Conservation (phyloP, 1,284 basidiomycete species). For the Golubevia sp. region DNA sequence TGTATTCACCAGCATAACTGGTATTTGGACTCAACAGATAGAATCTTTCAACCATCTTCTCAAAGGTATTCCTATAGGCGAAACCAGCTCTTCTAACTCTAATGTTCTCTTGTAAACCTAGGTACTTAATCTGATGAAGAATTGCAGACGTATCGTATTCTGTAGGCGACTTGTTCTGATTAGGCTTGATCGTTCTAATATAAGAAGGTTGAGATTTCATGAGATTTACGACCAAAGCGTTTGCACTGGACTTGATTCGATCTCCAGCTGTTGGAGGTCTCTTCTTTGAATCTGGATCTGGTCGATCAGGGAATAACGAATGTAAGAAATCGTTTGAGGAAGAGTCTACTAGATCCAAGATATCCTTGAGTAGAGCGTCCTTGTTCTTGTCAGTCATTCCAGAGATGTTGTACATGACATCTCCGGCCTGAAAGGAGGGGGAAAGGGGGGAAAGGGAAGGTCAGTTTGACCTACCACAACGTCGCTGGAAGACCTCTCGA, state of each 20-base stretch:
- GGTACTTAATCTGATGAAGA: constrained; percentile 98
- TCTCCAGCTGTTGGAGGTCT: constrained; percentile 96
- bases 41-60: constrained; percentile 91
- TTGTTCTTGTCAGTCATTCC: constrained; percentile 99
- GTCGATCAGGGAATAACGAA: constrained; percentile 87
- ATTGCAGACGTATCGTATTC: constrained; percentile 96
- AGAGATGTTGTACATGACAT: constrained; percentile 94
- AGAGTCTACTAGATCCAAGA: constrained; percentile 82
- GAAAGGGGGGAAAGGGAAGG: not conserved
- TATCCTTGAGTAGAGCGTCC: constrained; percentile 91
- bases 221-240: constrained; percentile 90
- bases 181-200: constrained; percentile 99
- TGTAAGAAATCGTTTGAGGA: constrained; percentile 70
- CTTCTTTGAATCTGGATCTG: constrained; percentile 96
- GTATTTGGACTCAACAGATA: constrained; percentile 93
- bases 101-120: constrained; percentile 98
- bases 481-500: no score
- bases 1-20: constrained; percentile 98
- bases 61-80: constrained; percentile 95
- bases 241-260: constrained; percentile 89
- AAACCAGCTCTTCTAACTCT: constrained; percentile 95
- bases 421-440: constrained; percentile 84
- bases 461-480: not conserved
- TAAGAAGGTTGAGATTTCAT: constrained; percentile 97
- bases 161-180: constrained; percentile 87